These are phyloP conservation scores for Monilinia polystroma DNA, from an alignment of 2,329 filamentous ascomycete species.

Conservation along the genomic window DNA sequence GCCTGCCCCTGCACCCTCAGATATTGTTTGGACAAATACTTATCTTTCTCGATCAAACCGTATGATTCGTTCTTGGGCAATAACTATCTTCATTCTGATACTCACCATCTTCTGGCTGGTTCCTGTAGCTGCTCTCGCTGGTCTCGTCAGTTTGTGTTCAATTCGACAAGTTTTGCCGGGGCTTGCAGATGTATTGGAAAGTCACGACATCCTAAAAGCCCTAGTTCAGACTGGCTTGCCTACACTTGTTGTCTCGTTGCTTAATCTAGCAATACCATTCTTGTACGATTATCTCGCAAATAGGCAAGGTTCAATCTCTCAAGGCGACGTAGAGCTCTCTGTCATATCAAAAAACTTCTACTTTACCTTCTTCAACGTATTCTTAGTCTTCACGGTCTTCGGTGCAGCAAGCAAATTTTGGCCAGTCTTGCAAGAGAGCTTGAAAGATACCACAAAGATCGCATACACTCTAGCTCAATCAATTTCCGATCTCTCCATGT, in stretches of 20 bases:
- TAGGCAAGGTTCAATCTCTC: conserved; percentile 90
- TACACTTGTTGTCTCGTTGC: conserved; percentile 77
- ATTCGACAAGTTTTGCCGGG: conserved; percentile 71
- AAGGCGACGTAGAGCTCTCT: conserved; percentile 90
- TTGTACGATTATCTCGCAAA: conserved; percentile 92
- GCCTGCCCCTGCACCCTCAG: conserved; percentile 80
- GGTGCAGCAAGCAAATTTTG: conserved; percentile 76
- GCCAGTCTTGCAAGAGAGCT: conserved; percentile 66
- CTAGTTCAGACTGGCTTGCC: conserved; percentile 86
- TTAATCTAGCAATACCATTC: conserved; percentile 89
- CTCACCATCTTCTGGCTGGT: conserved; percentile 87
- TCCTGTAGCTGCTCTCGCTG: conserved; percentile 75
- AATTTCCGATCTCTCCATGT: conserved; percentile 71
- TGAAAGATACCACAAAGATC: conserved; percentile 77
- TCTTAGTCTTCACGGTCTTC: conserved; percentile 88
- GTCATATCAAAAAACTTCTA: conserved; percentile 99
- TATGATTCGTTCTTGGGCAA: conserved; percentile 75
- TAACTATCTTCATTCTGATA: conserved; percentile 79
- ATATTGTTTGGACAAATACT: conserved; percentile 94
- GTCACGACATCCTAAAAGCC: conserved; percentile 68
- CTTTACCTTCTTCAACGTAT: conserved; percentile 99
- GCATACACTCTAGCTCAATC: conserved; percentile 73
- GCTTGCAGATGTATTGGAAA: conserved; percentile 64
- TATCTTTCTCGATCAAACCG: conserved; percentile 75
- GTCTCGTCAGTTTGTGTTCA: conserved; percentile 75